Conservation (phyloP, 2,329 filamentous ascomycete genomes). For the Ophidiomyces ophidiicola region DNA sequence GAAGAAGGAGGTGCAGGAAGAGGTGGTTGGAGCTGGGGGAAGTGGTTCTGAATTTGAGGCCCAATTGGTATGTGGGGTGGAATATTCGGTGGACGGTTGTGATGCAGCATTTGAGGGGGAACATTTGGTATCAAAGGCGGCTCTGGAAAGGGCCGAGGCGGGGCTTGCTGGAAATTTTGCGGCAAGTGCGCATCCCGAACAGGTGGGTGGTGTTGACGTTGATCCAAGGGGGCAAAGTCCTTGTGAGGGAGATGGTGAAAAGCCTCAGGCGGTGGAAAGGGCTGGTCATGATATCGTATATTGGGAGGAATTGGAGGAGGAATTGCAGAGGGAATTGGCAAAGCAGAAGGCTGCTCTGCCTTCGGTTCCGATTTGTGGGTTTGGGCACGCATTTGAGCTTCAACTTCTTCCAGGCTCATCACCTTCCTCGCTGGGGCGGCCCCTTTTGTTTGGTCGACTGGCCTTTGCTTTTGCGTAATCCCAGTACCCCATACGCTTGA, state of each 20-base stretch:
- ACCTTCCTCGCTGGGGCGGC: conserved; percentile 51
- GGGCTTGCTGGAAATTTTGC: conserved; percentile 26
- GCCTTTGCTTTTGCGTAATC: conserved; percentile 40
- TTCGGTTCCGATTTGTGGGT: conserved; percentile 22
- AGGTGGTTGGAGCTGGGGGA: conserved; percentile 28
- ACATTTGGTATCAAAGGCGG: conserved; percentile 37
- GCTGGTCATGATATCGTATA: conserved; percentile 13
- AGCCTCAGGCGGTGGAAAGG: conserved; percentile 8
- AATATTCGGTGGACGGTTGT: conserved; percentile 48
- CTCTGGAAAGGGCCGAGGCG: conserved; percentile 30
- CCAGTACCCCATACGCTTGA: conserved; percentile 82
- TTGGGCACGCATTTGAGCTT: conserved; percentile 64
- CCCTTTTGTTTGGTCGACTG: conserved; percentile 13
- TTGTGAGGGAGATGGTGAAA: conserved; percentile 26
- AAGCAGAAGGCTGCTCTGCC: conserved; percentile 23
- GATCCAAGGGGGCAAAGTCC: conserved; percentile 41
- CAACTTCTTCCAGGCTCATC: conserved; percentile 93
- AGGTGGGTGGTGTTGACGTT: conserved; percentile 33
- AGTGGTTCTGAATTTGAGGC: conserved; percentile 27
- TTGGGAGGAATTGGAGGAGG: conserved; percentile 12
- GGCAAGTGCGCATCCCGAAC: conserved; percentile 27
- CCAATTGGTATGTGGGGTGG: conserved; percentile 28
- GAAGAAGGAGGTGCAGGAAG: conserved; percentile 38
- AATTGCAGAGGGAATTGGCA: conserved; percentile 17
- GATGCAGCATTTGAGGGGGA: conserved; percentile 65